Conservation (phyloP, 2,329 filamentous ascomycete genomes). For the Plectosphaerella plurivora region DNA sequence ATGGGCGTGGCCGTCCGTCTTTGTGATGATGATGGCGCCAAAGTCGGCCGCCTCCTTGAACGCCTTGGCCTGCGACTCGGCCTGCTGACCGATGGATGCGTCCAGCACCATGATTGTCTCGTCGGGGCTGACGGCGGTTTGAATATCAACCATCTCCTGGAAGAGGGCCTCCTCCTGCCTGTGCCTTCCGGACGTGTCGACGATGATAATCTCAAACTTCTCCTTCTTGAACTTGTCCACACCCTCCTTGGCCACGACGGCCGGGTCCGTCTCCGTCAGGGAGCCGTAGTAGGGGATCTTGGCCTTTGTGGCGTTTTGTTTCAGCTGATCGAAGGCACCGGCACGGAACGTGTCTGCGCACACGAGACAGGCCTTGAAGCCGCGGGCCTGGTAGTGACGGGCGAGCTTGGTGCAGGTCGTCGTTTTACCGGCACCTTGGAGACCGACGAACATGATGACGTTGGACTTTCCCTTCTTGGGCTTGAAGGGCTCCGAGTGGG, state of each 20-base stretch:
- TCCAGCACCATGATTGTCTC: conserved; percentile 99
- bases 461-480: conserved; percentile 95
- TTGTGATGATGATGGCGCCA: conserved; percentile 97
- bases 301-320: conserved; percentile 97
- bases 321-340: conserved; percentile 95
- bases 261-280: conserved; percentile 92
- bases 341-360: conserved; percentile 98
- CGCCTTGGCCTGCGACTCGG: conserved; percentile 88
- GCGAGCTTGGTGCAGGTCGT: conserved; percentile 98
- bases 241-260: conserved; percentile 88
- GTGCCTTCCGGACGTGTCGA: conserved; percentile 93
- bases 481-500: conserved; percentile 91
- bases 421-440: conserved; percentile 96
- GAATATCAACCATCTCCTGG: conserved; percentile 96
- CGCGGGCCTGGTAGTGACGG: conserved; percentile 87
- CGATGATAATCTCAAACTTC: conserved; percentile 95
- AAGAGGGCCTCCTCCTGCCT: conserved; percentile 93
- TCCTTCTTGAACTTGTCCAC: conserved; percentile 99
- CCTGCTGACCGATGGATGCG: conserved; percentile 92
- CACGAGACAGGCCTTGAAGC: conserved; percentile 88
- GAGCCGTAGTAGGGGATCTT: conserved; percentile 99
- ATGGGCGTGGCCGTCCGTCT: conserved; percentile 92
- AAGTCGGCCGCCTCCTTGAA: conserved; percentile 98
- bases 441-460: conserved; percentile 98
- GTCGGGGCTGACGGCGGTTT: conserved; percentile 82